These are phyloP conservation scores for Thalassiosira hispida DNA, from an alignment of 352 stramenopile species.

Conservation along the genomic window DNA sequence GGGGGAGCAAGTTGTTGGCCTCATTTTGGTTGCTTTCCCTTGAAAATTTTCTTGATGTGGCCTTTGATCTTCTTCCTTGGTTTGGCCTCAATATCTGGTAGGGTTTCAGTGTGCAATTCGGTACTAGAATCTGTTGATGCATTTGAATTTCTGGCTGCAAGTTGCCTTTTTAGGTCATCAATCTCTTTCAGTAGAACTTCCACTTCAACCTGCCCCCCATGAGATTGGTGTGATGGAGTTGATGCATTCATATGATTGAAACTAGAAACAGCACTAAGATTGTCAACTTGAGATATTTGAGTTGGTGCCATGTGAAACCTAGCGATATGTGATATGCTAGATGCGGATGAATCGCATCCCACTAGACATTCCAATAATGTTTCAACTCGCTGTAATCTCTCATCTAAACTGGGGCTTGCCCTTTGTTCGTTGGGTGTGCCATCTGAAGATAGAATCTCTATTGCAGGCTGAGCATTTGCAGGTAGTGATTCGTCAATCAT, in stretches of 20 bases:
- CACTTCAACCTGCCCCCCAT: slow-evolving; percentile 7
- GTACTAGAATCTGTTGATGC: background rate
- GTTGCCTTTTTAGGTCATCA: slow-evolving; percentile 35
- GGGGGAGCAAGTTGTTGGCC: too few species aligned
- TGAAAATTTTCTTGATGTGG: slow-evolving; percentile 14
- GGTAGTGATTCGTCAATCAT: slow-evolving; percentile 25
- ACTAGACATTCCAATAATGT: slow-evolving; percentile 40
- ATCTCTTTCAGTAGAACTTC: slow-evolving; percentile 42
- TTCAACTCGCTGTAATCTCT: slow-evolving; percentile 50
- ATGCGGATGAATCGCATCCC: slow-evolving; percentile 9
- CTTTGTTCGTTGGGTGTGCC: background rate
- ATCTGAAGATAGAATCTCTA: background rate
- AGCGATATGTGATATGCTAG: background rate
- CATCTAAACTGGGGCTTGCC: slow-evolving; percentile 18
- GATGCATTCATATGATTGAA: slow-evolving; percentile 11
- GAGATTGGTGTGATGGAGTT: background rate
- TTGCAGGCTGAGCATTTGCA: slow-evolving; percentile 7
- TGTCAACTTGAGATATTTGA: slow-evolving; percentile 1
- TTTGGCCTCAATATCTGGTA: background rate
- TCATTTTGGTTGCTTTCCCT: background rate
- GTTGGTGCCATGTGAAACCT: background rate
- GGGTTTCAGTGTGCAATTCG: background rate
- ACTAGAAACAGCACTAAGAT: slow-evolving; percentile 6
- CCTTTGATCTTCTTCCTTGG: background rate
- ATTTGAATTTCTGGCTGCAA: slow-evolving; percentile 35